phyloP scores from a whole-genome alignment of 805 yeast species.

The Saccharomycopsis microspora region DNA sequence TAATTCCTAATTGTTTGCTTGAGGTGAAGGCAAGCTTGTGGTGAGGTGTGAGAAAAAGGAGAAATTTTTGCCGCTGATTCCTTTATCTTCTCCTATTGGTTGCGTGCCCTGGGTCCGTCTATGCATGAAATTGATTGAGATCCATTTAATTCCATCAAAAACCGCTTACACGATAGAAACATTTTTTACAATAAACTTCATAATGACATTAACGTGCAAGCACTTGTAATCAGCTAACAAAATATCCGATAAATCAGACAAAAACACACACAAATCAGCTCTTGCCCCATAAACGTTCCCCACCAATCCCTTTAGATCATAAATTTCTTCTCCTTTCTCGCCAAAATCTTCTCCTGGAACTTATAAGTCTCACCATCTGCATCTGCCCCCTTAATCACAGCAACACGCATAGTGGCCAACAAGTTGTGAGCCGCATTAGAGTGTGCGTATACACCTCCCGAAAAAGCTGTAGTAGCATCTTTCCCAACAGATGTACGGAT shows the following conservation, averaged over 20 bases:
- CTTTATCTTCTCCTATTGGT: too few species aligned
- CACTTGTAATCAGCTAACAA: background rate
- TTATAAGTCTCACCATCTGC: conserved; percentile 45
- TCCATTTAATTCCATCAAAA: too few species aligned
- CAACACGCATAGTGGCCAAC: conserved; percentile 74
- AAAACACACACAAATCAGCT: background rate
- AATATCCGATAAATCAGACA: background rate
- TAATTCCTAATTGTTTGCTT: too few species aligned
- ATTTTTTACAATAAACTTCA: background rate
- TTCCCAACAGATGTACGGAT: conserved; percentile 63
- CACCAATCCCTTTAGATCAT: background rate
- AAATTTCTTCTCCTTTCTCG: conserved; percentile 22
- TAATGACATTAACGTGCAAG: background rate
- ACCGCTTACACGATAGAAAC: too few species aligned
- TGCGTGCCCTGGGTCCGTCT: too few species aligned
- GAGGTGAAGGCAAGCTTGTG: too few species aligned
- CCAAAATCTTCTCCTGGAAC: conserved; percentile 36
- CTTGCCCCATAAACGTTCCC: too few species aligned
- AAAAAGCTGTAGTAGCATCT: conserved; percentile 76
- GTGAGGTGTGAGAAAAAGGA: too few species aligned
- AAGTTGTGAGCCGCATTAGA: conserved; percentile 80
- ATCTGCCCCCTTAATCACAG: conserved; percentile 59
- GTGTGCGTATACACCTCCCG: conserved; percentile 79
- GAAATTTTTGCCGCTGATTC: too few species aligned
- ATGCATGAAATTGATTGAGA: too few species aligned